Evolutionary conservation across 2,329 filamentous ascomycete genomes (phyloP), one percentile per base, ranked within the genome.

Genomic region (Lasiodiplodia sp.): DNA sequence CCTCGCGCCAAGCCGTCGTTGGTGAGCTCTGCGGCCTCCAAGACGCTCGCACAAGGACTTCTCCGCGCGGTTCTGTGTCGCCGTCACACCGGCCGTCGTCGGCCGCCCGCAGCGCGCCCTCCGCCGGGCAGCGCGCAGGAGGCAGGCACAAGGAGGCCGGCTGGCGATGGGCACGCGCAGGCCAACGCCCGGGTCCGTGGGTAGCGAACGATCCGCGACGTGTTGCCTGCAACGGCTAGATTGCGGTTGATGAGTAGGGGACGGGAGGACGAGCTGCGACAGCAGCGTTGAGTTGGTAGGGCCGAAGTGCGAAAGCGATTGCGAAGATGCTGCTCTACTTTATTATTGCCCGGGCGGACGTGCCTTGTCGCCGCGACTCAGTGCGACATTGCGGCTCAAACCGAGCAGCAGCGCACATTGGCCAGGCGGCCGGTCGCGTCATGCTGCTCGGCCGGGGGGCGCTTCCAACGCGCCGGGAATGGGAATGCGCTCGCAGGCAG

Each of bases 151-250:
- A 11, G 18, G 51, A 11, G 18, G 51, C 18, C 51, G 28, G 53
- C 3, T 10, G 53, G 28, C 44, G 44, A 18, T 38, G 25, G 16
- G 34, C 25, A 21, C 55, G 55, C 55, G 34, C 55, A 58, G 55
- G 11, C 34, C 34, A 21, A 21, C 25, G 55, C 8, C 34, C 7
- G 34, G 34, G 34, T 12, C 55, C 31, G n/a, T 58, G 55, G 58
- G 47, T 64, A 64, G 60, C 60, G 60, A 49, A 4, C 60, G 60
- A 64, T 64, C 60, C 60, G 31, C 60, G 52, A 11, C 44, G 34
- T 52, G 44, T 28, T 64, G 60, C 60, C 60, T 52, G 60, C 60
- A 64, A 63, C 40, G 58, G 58, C 58, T 63, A 63, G 58, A 63
- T 63, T 51, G 58, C 58, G 37, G 31, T 44, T 49, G 58, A 63